Evolutionary conservation across 225 moss, liverwort and hornwort species (phyloP).

Genomic region (Neckera pumila): DNA sequence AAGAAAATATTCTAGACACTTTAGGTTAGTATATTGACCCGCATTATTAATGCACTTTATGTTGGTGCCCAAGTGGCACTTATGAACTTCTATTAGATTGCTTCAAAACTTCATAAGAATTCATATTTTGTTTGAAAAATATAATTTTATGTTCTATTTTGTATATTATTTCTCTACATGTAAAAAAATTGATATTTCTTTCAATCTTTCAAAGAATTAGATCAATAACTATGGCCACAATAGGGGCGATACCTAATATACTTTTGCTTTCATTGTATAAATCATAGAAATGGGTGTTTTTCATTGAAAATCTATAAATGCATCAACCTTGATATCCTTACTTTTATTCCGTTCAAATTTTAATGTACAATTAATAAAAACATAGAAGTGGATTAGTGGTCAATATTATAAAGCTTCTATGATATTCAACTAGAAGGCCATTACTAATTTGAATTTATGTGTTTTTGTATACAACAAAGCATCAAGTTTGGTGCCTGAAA

Average conservation of each 20-base stretch:
- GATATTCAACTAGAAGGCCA: background rate
- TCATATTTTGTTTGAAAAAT: background rate
- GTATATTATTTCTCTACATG: background rate
- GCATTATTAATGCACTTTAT: background rate
- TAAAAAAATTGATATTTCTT: background rate
- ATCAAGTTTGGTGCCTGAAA: background rate
- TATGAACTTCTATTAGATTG: rapidly evolving
- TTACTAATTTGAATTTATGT: background rate
- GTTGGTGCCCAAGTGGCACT: rapidly evolving
- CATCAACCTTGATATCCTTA: too few species aligned
- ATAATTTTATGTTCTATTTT: background rate
- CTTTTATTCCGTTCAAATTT: background rate
- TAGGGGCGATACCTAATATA: too few species aligned
- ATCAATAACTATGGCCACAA: background rate
- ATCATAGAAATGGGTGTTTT: background rate
- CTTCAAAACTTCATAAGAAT: background rate
- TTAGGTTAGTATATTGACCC: background rate
- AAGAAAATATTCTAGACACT: background rate
- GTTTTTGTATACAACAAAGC: background rate
- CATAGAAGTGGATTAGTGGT: too few species aligned
- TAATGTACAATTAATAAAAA: background rate
- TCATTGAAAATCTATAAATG: too few species aligned
- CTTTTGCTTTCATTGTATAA: background rate
- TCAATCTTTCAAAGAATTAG: background rate
- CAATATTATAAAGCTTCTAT: background rate